Conservation (phyloP, 495 filamentous ascomycete genomes). For the Parathielavia appendiculata region DNA sequence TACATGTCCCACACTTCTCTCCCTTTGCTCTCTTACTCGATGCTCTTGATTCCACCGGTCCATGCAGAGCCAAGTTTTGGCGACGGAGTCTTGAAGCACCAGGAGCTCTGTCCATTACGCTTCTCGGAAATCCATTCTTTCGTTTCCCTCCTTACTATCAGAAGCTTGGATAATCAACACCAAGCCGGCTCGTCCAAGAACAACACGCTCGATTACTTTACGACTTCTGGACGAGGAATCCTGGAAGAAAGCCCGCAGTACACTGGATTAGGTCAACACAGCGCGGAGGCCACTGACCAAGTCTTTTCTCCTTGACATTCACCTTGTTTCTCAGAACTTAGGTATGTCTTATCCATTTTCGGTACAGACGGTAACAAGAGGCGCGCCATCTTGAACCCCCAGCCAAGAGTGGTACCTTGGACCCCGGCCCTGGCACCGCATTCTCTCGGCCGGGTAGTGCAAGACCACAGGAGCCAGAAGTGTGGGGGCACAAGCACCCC, state of each 20-base stretch:
- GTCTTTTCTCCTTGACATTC: neutral
- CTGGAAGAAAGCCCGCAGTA: neutral
- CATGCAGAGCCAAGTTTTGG: neutral
- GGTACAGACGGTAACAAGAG: neutral
- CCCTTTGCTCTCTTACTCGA: neutral
- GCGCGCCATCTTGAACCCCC: constrained; percentile 9
- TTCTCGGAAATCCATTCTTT: too few relatives aligned
- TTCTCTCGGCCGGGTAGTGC: constrained; percentile 13
- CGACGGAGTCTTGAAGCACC: too few relatives aligned
- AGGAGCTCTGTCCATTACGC: too few relatives aligned
- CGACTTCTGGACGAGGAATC: neutral
- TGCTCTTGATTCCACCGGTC: neutral
- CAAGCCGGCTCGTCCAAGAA: too few relatives aligned
- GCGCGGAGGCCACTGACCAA: neutral
- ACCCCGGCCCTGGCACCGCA: neutral
- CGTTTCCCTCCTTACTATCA: too few relatives aligned
- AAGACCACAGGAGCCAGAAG: neutral
- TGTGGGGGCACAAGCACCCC: neutral
- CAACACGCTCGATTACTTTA: neutral
- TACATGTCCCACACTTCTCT: neutral
- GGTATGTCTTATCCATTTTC: constrained; percentile 15
- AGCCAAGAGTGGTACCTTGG: neutral
- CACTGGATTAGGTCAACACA: neutral
- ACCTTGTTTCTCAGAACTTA: neutral
- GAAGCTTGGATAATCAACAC: too few relatives aligned